A percentile compares a stretch with the other conserved stretches of the same genome.
phyloP scores from a whole-genome alignment of 306 rosid species.

The Albizia julibrissin region DNA sequence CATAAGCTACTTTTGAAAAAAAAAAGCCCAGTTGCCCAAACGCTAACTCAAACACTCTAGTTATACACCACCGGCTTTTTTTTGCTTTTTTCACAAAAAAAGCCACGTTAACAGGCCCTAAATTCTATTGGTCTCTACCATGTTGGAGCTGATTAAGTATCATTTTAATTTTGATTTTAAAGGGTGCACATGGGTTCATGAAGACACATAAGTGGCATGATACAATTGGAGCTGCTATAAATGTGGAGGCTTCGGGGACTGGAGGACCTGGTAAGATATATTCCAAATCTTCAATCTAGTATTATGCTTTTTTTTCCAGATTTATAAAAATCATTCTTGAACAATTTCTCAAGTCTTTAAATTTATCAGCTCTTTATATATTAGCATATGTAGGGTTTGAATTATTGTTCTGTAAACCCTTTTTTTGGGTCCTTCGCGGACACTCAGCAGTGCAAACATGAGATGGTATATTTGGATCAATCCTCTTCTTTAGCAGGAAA shows the following conservation, averaged over 20 bases:
- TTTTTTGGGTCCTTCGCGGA: not conserved
- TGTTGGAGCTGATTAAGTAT: constrained; percentile 35
- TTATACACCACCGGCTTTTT: too few species aligned
- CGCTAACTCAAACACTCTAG: too few species aligned
- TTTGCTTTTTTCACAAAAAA: too few species aligned
- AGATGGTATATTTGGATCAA: not conserved
- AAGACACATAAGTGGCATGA: constrained; percentile 85
- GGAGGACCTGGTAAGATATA: constrained; percentile 79
- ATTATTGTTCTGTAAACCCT: not conserved
- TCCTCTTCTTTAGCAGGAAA: constrained; percentile 1
- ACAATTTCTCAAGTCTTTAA: not conserved
- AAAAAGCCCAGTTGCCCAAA: too few species aligned
- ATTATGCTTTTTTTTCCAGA: constrained; percentile 9
- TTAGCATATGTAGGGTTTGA: not conserved
- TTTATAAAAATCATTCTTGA: not conserved
- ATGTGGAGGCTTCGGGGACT: constrained; percentile 92
- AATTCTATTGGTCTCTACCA: constrained; percentile 15
- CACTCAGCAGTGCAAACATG: not conserved
- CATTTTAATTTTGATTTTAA: constrained; percentile 39
- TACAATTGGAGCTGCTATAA: constrained; percentile 87
- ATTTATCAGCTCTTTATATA: not conserved
- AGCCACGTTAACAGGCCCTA: too few species aligned
- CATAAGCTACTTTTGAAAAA: too few species aligned
- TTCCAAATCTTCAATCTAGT: constrained; percentile 5
- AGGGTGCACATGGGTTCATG: constrained; percentile 99